Base-by-base conservation (phyloP, 2,329 filamentous ascomycete genomes). In the Fusarium decemcellulare region DNA sequence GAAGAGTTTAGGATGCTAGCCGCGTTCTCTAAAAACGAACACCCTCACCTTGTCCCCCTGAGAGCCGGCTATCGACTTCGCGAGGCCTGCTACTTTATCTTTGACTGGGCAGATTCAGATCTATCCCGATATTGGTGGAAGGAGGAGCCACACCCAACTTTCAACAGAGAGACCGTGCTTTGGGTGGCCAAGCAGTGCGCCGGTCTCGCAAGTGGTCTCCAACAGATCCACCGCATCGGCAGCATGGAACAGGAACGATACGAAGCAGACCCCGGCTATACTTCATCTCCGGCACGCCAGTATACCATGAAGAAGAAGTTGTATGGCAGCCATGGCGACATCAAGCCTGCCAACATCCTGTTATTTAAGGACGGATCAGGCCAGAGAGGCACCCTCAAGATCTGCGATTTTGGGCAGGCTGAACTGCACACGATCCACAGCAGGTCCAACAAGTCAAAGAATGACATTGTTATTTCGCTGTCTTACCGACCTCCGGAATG, bases 311-410 rank as follows among this genome's bases (percentile, higher is more conserved):
- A 8, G 34, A 39, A 36, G 15, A 18, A 62, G 15, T 30, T 65
- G 2, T 68, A 59, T 12, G 65, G 62, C 7, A 60, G 60, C 5
- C 65, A 68, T 16, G 56, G 68, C 1, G 65, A 68, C 10, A 59
- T 70, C 11, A 68, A 68, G 30, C 65, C 65, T 6, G 47, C 52
- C 8, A 70, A 67, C 15, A 67, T 70, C 8, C 37, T 70, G 6
- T 60, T 55, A 37, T 70, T 68, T 29, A 32, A 52, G 8, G 34
- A 30, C 3, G 32, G 15, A 4, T 12, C 42, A 1, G n/a, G 34
- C 1, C 16, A 30, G 5, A 34, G 16, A 6, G 58, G 65, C 5
- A 65, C 52, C 2, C 50, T 69, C 9, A 43, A 51, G 5, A 67
- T 69, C 27, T 39, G 54, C 11, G 61, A 67, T 16, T 61, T 69